Base-by-base conservation (phyloP, 2,329 filamentous ascomycete genomes). In the Calonectria crousiana region DNA sequence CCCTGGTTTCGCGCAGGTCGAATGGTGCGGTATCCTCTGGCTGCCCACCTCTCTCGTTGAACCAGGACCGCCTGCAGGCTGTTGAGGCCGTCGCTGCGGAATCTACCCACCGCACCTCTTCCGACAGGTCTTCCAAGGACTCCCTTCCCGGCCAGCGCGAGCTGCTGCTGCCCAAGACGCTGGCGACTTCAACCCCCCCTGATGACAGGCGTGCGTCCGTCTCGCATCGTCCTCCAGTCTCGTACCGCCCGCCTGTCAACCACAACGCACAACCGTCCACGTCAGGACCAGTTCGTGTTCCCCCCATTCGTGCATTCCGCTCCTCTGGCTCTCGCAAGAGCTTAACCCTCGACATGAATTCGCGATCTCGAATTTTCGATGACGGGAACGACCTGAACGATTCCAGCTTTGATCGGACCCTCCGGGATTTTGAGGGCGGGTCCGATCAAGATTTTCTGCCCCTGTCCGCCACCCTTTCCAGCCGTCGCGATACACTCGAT, bases 281-380 rank as follows among this genome's bases (percentile, higher is more conserved):
- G 58, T 80, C 83, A 56, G 79, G 81, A 16, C 83, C 84, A 34
- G 83, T 84, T 73, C 85, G 85, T 62, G 85, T 91, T 51, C 89
- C 90, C 20, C 90, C 90, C 10, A 91, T 91, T 80, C 88, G 90
- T 69, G 85, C 86, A 11, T 90, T 91, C 77, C 87, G 90, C 74
- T 90, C 90, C 32, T 91, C 90, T 47, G 88, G 88, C 78, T 89
- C 89, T 74, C 89, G 90, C 77, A 89, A 88, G 82, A 91, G 89
- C 81, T 83, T 89, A 30, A 84, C 84, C 18, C 84, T 89, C 78
- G 90, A 91, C 79, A 90, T 90, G 88, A 89, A 86, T 76, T 85
- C 86, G 69, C 84, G 84, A 32, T 79, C 85, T 75, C 84, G 85
- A 74, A 84, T 84, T 62, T 88, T 86, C 72, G 87, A 90, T 58